A percentile compares a stretch with the other conserved stretches of the same genome.
phyloP scores from a whole-genome alignment of 805 yeast species.

The Teunomyces stri region DNA sequence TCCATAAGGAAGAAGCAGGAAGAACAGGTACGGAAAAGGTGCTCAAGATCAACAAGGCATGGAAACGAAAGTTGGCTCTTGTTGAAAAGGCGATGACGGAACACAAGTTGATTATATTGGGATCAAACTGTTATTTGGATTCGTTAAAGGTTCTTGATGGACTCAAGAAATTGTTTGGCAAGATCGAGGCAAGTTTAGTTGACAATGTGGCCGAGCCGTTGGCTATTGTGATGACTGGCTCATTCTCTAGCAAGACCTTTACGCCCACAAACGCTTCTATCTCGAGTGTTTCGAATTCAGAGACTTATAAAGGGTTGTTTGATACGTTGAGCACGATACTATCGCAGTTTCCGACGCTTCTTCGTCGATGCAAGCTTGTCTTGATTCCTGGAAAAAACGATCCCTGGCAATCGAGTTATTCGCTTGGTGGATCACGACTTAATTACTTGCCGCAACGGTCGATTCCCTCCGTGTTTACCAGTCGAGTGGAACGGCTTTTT shows the following conservation, averaged over 20 bases:
- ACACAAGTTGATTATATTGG: conserved; percentile 67
- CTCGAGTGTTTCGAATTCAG: conserved; percentile 48
- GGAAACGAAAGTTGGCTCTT: conserved; percentile 52
- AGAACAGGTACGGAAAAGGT: conserved; percentile 16
- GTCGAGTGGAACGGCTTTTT: conserved; percentile 58
- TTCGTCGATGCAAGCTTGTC: conserved; percentile 54
- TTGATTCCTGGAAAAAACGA: conserved; percentile 90
- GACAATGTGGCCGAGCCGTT: conserved; percentile 51
- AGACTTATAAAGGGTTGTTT: conserved; percentile 62
- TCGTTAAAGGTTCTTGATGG: conserved; percentile 58
- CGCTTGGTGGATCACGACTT: conserved; percentile 50
- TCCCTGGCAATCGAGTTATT: conserved; percentile 81
- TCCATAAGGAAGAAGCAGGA: conserved; percentile 28
- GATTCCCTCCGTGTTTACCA: conserved; percentile 71
- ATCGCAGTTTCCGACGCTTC: conserved; percentile 54
- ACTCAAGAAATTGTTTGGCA: conserved; percentile 57
- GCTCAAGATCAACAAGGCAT: conserved; percentile 58
- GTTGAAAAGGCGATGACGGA: conserved; percentile 55
- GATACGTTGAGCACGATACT: conserved; percentile 70
- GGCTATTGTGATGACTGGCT: conserved; percentile 77
- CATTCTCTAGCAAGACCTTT: conserved; percentile 69
- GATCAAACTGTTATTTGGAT: conserved; percentile 71
- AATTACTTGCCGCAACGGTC: conserved; percentile 58
- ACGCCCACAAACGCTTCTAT: conserved; percentile 52
- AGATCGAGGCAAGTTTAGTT: conserved; percentile 40